Evolutionary conservation across 345 rosid species (phyloP), one percentile per base, ranked within the genome.

Genomic region (Rhodamnia argentea): DNA sequence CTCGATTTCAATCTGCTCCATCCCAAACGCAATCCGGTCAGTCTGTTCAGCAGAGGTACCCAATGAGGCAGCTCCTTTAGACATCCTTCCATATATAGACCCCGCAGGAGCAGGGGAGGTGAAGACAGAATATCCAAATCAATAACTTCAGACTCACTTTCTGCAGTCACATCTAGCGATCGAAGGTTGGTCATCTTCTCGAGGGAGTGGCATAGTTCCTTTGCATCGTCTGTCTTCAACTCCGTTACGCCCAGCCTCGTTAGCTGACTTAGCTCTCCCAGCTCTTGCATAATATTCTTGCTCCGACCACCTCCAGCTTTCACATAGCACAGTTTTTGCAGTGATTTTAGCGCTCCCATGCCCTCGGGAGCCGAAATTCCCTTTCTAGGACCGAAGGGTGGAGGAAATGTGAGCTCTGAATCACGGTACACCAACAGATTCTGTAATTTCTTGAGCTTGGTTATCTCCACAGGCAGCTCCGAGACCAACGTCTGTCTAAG

Each of bases 381-480:
- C 7, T 0, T 15, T 0, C 0, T 0, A 6, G 0, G 0, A 27
- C 13, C 0, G 2, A 3, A 62, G 22, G 5, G 5, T 14, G 0
- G 1, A 13, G 4, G 6, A 62, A 2, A 0, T 62, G 22, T 64
- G 3, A 3, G 0, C 1, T 2, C 1, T 15, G 2, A 2, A 2
- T 16, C 2, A 32, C 3, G 0, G 1, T 32, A 32, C 7, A 32
- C 24, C 47, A 64, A 4, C 1, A 70, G 7, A 32, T 32, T 1
- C 0, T 9, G 24, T 32, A 70, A 5, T 32, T 70, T 70, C 24
- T 70, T 70, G 24, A 70, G 78, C 47, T 70, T 70, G 13, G 47
- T 70, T 32, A 70, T 32, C 24, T 70, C 47, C 7, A 0, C 1
- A 16, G 47, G 78, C 0, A 70, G 1, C 47, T 70, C 4, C 4